Percentiles rank a stretch among this genome's conserved stretches.
Conservation (phyloP, 768 basidiomycete genomes). For the Lyophyllum shimeji region DNA sequence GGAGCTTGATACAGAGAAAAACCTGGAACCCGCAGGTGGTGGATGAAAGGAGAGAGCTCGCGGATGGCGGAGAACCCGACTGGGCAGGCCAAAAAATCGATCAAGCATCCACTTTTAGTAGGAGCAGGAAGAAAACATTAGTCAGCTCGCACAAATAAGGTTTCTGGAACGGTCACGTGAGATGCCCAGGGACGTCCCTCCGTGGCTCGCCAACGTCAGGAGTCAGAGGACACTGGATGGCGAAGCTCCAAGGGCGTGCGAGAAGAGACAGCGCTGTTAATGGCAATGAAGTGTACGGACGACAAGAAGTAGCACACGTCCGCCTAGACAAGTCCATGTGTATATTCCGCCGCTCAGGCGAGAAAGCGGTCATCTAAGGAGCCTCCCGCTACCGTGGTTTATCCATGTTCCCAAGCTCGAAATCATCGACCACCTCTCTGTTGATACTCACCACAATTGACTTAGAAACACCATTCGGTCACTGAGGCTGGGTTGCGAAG, state of each 20-base stretch:
- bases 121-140: conserved; percentile 12
- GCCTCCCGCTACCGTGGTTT: not conserved
- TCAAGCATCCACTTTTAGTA: conserved; percentile 22
- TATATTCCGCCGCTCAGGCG: not conserved
- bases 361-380: not conserved
- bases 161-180: conserved; percentile 8
- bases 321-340: not conserved
- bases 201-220: no score
- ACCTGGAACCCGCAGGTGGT: not conserved
- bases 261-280: no score
- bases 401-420: conserved; percentile 1
- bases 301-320: not conserved
- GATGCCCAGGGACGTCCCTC: not conserved
- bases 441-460: conserved; percentile 17
- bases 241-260: no score
- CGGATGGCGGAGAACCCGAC: conserved; percentile 13
- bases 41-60: conserved; percentile 10
- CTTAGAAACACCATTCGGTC: not conserved
- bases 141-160: conserved; percentile 16
- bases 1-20: conserved; percentile 38
- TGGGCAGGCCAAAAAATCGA: conserved; percentile 21
- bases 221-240: no score
- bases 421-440: conserved; percentile 9
- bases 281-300: no score
- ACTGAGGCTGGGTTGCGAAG: no score